A percentile compares a stretch with the other conserved stretches of the same genome.
Conservation (phyloP, 768 basidiomycete genomes). For the Xerocomus brunneocitrinus region DNA sequence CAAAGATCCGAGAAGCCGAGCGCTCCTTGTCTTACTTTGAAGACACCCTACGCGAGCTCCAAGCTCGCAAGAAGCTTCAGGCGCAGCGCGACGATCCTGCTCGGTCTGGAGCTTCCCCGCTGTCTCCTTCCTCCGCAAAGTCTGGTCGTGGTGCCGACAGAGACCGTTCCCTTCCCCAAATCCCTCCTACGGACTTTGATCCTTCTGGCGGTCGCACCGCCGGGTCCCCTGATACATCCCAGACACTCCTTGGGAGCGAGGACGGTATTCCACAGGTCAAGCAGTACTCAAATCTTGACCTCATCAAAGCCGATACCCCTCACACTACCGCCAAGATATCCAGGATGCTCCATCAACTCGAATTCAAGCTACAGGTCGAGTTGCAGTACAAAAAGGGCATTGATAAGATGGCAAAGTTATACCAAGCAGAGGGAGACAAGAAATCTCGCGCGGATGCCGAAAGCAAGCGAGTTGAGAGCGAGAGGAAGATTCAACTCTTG, state of each 20-base stretch:
- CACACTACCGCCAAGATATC: constrained; percentile 95
- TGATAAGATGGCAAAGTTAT: constrained; percentile 97
- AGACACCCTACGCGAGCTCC: constrained; percentile 76
- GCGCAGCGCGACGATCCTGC: too few species aligned
- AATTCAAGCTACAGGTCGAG: constrained; percentile 99
- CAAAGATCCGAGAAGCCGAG: constrained; percentile 83
- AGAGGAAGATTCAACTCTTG: constrained; percentile 92
- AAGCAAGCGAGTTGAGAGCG: constrained; percentile 89
- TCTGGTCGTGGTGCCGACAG: constrained; percentile 22
- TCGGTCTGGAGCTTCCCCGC: constrained; percentile 44
- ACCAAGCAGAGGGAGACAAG: constrained; percentile 96
- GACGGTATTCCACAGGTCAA: constrained; percentile 48
- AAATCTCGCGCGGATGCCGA: constrained; percentile 91
- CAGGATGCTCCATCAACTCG: constrained; percentile 95
- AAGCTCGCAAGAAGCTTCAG: constrained; percentile 67
- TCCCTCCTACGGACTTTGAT: constrained; percentile 52
- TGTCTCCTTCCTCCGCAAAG: constrained; percentile 18
- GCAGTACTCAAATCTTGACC: constrained; percentile 81
- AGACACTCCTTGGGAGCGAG: constrained; percentile 35
- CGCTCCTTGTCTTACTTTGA: constrained; percentile 84
- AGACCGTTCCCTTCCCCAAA: constrained; percentile 37
- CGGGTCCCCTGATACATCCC: constrained; percentile 38
- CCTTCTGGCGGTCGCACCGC: constrained; percentile 31
- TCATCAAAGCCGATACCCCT: constrained; percentile 97
- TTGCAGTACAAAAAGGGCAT: constrained; percentile 97